Evolutionary conservation across 2,329 filamentous ascomycete species (phyloP), one percentile per base, ranked within the genome.

Genomic region (Acrocalymma vagum): DNA sequence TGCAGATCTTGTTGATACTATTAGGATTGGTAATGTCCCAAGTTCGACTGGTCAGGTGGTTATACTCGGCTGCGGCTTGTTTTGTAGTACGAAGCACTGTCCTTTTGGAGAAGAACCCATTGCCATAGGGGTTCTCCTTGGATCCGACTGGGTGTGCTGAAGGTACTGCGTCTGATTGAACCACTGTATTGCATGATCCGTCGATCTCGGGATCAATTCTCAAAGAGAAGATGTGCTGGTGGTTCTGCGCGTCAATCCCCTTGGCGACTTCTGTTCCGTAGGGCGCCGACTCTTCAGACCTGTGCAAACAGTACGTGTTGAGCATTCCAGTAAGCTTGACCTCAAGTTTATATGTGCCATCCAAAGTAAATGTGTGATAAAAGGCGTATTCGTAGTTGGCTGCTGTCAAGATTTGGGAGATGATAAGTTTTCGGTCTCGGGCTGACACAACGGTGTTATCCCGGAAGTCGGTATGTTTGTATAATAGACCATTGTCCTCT

Each of bases 381-480:
- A 82, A 77, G 62, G 84, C 86, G 70, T 96, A 96, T 69, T 96
- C 91, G 72, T 96, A 96, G 76, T 96, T 96, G 20, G 90, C 91
- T 0, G 90, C 90, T 0, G 91, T 96, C 73, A 96, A 95, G 62
- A 95, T 87, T 58, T 95, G 90, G 49, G 89, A 90, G 51, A 96
- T 79, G 61, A 95, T 79, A 43, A 96, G 80, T 67, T 93, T 94
- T 34, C 90, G 83, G 2, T 85, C 90, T 15, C 90, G 84, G 0
- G 90, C 95, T 6, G 95, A 87, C 13, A 92, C 88, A 42, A 84
- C 82, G 0, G 87, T 91, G 27, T 93, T 87, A 63, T 95, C 90
- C 25, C 91, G 82, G 80, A 95, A 95, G 72, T 95, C 91, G n/a
- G 84, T 90, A 72, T 94, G 89, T 74, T 95, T 96, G 81, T 94